Percentiles rank a stretch among this genome's conserved stretches.
These are phyloP conservation scores for Globisporangium paroecandrum DNA, from an alignment of 352 stramenopile genomes.

Conservation along the genomic window DNA sequence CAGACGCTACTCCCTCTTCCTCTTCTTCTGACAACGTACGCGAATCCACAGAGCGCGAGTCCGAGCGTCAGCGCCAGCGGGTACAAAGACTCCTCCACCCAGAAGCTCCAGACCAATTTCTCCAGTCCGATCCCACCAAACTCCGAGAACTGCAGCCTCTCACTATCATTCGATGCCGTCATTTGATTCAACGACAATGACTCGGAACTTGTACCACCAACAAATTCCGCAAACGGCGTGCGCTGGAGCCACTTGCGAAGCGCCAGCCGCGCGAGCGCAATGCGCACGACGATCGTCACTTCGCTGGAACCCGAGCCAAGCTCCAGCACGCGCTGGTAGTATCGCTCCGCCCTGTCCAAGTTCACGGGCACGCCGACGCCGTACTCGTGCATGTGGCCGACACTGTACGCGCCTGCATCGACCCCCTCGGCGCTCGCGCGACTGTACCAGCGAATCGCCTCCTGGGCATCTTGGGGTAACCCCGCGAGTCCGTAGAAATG, in stretches of 20 bases:
- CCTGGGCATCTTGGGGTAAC: slow-evolving; percentile 24
- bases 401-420: slow-evolving; percentile 61
- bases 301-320: slow-evolving; percentile 33
- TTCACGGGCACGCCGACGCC: slow-evolving; percentile 49
- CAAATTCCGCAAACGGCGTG: slow-evolving; percentile 22
- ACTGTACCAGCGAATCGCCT: slow-evolving; percentile 67
- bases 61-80: background rate
- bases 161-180: background rate
- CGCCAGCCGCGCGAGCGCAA: slow-evolving; percentile 35
- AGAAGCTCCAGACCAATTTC: background rate
- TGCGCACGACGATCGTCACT: slow-evolving; percentile 29
- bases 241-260: slow-evolving; percentile 30
- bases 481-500: slow-evolving; percentile 68
- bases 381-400: slow-evolving; percentile 72
- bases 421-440: slow-evolving; percentile 61
- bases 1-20: too few species aligned
- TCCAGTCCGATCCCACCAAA: slow-evolving; percentile 9
- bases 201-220: background rate
- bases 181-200: background rate
- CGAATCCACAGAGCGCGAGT: background rate
- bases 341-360: slow-evolving; percentile 46
- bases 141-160: slow-evolving; percentile 9
- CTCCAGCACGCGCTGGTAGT: slow-evolving; percentile 59
- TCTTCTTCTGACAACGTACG: too few species aligned
- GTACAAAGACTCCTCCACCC: slow-evolving; percentile 2